Conservation (phyloP, 768 basidiomycete genomes). For the Russula sp. region DNA sequence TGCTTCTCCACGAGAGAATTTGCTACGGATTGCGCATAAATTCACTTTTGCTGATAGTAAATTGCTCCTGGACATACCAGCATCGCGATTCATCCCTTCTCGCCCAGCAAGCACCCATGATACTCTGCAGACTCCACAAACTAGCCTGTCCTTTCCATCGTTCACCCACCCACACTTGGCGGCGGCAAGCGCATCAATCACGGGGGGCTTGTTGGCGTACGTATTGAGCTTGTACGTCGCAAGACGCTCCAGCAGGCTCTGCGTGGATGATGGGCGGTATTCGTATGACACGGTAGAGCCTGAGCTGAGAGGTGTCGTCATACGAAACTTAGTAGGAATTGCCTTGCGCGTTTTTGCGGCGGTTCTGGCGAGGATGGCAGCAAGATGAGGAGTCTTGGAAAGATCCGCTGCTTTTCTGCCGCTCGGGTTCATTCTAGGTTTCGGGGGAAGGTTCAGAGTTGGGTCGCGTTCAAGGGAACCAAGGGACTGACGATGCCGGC, state of each 20-base stretch:
- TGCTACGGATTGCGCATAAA: slow-evolving; percentile 41
- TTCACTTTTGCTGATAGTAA: background rate
- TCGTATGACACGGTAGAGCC: slow-evolving; percentile 46
- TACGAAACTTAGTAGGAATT: slow-evolving; percentile 46
- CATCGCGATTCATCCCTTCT: slow-evolving; percentile 71
- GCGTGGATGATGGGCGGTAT: slow-evolving; percentile 74
- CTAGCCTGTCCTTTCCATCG: slow-evolving; percentile 74
- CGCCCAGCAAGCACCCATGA: slow-evolving; percentile 73
- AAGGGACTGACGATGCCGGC: slow-evolving; percentile 37
- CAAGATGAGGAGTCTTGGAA: slow-evolving; percentile 63
- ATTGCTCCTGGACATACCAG: slow-evolving; percentile 55
- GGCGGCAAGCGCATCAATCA: slow-evolving; percentile 75
- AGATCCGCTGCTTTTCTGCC: slow-evolving; percentile 36
- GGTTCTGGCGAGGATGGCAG: slow-evolving; percentile 67
- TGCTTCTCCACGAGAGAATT: slow-evolving; percentile 74
- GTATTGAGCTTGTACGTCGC: slow-evolving; percentile 76
- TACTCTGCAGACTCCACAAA: slow-evolving; percentile 66
- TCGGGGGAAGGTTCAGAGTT: slow-evolving; percentile 15
- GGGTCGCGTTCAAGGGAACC: slow-evolving; percentile 4
- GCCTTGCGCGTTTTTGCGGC: slow-evolving; percentile 54
- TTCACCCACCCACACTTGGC: slow-evolving; percentile 83
- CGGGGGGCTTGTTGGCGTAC: slow-evolving; percentile 72
- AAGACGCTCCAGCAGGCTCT: slow-evolving; percentile 70
- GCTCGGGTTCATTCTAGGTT: slow-evolving; percentile 26
- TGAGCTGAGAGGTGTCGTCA: slow-evolving; percentile 34